Evolutionary conservation across 2,329 filamentous ascomycete genomes (phyloP).

Genomic region (Graphilbum ipis-grandicollis): DNA sequence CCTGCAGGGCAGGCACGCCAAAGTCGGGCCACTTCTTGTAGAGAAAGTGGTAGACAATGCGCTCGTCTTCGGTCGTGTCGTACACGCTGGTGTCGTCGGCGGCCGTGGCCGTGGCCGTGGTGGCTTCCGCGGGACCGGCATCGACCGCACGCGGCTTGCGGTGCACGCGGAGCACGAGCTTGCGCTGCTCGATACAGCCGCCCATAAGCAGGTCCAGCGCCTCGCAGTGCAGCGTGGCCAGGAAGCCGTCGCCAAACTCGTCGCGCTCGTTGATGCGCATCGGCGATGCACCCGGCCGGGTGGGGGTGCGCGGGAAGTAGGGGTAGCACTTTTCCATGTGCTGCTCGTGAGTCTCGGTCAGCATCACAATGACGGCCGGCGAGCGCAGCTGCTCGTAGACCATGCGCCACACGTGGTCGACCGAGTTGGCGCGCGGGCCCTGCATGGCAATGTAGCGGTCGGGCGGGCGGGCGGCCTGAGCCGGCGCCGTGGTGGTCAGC

Average conservation of each 20-base stretch:
- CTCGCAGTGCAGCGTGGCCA: conserved; percentile 52
- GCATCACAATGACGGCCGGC: conserved; percentile 77
- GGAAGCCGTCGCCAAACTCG: conserved; percentile 48
- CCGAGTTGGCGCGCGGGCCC: conserved; percentile 62
- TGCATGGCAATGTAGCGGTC: conserved; percentile 79
- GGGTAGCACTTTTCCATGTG: conserved; percentile 70
- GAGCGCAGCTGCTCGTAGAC: conserved; percentile 58
- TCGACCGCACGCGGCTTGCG: background rate
- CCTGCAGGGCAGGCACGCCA: conserved; percentile 54
- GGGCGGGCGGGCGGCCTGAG: conserved; percentile 14
- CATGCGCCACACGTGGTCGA: conserved; percentile 90
- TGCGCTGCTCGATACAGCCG: conserved; percentile 53
- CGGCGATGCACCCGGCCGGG: conserved; percentile 27
- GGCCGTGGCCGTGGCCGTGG: background rate
- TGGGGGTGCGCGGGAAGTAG: conserved; percentile 65
- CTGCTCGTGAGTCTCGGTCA: conserved; percentile 74
- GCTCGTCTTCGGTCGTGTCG: conserved; percentile 27
- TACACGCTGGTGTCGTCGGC: conserved; percentile 10
- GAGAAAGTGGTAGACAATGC: conserved; percentile 64
- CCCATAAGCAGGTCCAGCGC: conserved; percentile 35
- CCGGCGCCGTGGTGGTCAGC: conserved; percentile 23
- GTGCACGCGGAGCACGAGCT: conserved; percentile 41
- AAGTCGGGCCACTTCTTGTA: conserved; percentile 88
- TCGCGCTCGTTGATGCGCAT: conserved; percentile 45
- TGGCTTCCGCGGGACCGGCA: background rate